A percentile compares a stretch with the other conserved stretches of the same genome.
Evolutionary conservation across 257 asterid genomes (phyloP).

Genomic region (Anisodus tanguticus): DNA sequence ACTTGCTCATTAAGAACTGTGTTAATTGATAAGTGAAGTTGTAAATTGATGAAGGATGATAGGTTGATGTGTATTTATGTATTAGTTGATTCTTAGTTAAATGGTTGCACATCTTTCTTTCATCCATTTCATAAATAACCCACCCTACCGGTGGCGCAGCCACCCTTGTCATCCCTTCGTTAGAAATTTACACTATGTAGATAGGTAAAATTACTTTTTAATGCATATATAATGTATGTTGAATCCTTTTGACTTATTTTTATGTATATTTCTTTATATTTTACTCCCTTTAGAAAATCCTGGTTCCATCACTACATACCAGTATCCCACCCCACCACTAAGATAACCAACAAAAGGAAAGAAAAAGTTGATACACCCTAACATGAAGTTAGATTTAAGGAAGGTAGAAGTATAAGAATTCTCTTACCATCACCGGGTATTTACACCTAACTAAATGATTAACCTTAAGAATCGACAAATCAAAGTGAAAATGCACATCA

Average conservation of each 20-base stretch:
- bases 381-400: not conserved
- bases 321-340: not conserved
- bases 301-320: no score
- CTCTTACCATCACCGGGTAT: not conserved
- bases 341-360: not conserved
- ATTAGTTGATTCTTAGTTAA: slow-evolving; percentile 11
- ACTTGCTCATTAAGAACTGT: not conserved
- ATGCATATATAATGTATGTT: not conserved
- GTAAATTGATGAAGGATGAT: slow-evolving; percentile 13
- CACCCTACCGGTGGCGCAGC: not conserved
- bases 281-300: not conserved
- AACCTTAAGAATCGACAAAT: no score
- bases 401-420: not conserved
- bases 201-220: no score
- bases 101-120: not conserved
- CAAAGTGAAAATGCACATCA: no score
- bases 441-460: no score
- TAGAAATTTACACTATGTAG: not conserved
- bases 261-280: not conserved
- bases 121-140: not conserved
- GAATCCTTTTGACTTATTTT: not conserved
- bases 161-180: not conserved
- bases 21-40: not conserved
- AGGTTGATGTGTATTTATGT: not conserved
- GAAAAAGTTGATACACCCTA: not conserved